A percentile compares a stretch with the other conserved stretches of the same genome.
phyloP scores from a whole-genome alignment of 495 filamentous ascomycete genomes.

The Penicillium pulvis region DNA sequence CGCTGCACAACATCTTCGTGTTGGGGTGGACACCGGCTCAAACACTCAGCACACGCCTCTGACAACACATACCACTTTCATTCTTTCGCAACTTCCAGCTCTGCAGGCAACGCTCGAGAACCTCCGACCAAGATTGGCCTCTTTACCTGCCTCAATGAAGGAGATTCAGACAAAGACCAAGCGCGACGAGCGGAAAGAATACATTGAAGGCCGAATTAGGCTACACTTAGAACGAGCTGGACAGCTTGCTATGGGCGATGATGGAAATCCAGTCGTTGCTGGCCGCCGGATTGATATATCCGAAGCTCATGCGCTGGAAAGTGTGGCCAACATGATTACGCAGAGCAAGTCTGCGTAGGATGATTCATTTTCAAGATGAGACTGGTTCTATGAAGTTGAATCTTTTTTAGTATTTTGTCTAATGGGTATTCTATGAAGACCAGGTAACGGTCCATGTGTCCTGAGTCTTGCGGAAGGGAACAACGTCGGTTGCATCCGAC shows the following conservation, averaged over 20 bases:
- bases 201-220: conserved; percentile 69
- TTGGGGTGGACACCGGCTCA: conserved; percentile 41
- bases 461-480: conserved; percentile 70
- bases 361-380: conserved; percentile 1
- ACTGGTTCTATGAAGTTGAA: conserved; percentile 7
- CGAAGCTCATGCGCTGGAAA: conserved; percentile 50
- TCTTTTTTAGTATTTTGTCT: conserved; percentile 18
- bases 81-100: conserved; percentile 76
- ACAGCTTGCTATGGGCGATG: conserved; percentile 41
- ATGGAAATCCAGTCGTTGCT: conserved; percentile 39
- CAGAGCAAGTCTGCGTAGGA: conserved; percentile 27
- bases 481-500: conserved; percentile 61
- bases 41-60: conserved; percentile 50
- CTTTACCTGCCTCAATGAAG: conserved; percentile 44
- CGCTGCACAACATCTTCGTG: conserved; percentile 46
- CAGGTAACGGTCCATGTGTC: conserved; percentile 62
- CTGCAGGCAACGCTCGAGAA: conserved; percentile 66
- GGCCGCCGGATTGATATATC: conserved; percentile 45
- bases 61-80: conserved; percentile 77
- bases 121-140: conserved; percentile 61
- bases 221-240: conserved; percentile 50
- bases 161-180: conserved; percentile 39
- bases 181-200: conserved; percentile 64
- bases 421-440: conserved; percentile 27
- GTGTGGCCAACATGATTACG: conserved; percentile 47